Percentiles rank a stretch among this genome's conserved stretches.
These are phyloP conservation scores for Syzygium syzygioides DNA, from an alignment of 441 rosid genomes.

Conservation along the genomic window DNA sequence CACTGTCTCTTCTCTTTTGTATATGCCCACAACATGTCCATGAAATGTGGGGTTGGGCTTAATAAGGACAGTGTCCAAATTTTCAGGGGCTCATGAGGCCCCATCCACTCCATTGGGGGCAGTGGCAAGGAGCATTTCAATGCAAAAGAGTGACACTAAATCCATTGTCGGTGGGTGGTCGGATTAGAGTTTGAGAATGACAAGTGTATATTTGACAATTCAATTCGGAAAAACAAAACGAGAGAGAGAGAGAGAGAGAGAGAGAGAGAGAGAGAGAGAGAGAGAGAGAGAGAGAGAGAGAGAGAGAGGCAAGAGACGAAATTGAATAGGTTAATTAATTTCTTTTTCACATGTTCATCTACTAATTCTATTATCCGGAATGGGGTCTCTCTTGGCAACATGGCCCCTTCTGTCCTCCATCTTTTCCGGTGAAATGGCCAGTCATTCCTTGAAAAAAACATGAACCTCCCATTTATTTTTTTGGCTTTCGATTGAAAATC, in stretches of 20 bases:
- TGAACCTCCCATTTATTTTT: background rate
- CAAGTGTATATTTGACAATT: background rate
- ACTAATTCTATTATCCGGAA: background rate
- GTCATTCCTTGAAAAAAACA: background rate
- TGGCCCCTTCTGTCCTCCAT: background rate
- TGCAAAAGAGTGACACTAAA: background rate
- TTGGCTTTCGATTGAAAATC: background rate
- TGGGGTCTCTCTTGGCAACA: background rate
- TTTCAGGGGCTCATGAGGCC: slow-evolving; percentile 35
- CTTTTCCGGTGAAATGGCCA: background rate
- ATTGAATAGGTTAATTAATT: background rate
- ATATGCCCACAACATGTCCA: slow-evolving; percentile 30
- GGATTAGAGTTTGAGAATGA: slow-evolving; percentile 5
- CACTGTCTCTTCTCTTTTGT: background rate
- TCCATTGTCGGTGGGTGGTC: slow-evolving; percentile 49
- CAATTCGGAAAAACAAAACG: background rate
- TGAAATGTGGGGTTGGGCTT: slow-evolving; percentile 34
- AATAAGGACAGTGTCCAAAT: slow-evolving; percentile 33
- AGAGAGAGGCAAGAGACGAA: background rate
- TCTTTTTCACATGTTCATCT: background rate
- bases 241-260: too few relatives aligned
- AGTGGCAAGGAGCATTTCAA: background rate
- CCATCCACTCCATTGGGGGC: background rate
- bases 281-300: background rate
- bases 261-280: too few relatives aligned